phyloP scores from a whole-genome alignment of 2,329 filamentous ascomycete species.

The Fusarium domesticum region DNA sequence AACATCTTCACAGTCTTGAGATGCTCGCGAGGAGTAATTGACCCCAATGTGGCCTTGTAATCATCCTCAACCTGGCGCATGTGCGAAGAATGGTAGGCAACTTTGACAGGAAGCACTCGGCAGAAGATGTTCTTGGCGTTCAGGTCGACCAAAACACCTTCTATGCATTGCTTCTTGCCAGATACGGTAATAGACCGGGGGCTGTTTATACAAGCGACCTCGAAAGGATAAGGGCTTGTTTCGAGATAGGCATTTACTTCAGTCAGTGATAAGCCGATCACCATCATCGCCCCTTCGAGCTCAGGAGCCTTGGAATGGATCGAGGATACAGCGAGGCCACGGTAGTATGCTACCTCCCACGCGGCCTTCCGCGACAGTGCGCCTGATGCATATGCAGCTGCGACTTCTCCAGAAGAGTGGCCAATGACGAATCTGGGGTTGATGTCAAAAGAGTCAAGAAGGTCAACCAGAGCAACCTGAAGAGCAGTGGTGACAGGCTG shows the following conservation, averaged over 20 bases:
- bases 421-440: constrained; percentile 38
- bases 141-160: constrained; percentile 33
- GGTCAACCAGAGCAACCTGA: constrained; percentile 42
- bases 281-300: constrained; percentile 42
- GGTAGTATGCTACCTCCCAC: constrained; percentile 42
- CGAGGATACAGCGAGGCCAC: constrained; percentile 36
- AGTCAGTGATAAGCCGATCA: constrained; percentile 34
- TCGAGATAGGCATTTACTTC: constrained; percentile 31
- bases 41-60: constrained; percentile 33
- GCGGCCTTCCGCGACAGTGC: constrained; percentile 37
- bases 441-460: constrained; percentile 36
- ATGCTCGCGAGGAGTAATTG: constrained; percentile 18
- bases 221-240: constrained; percentile 19
- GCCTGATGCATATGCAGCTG: constrained; percentile 42
- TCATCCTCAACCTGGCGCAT: constrained; percentile 39
- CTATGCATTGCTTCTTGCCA: constrained; percentile 35
- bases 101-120: constrained; percentile 36
- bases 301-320: constrained; percentile 28
- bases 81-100: constrained; percentile 46
- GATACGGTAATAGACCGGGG: constrained; percentile 44
- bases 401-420: constrained; percentile 48
- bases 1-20: constrained; percentile 34
- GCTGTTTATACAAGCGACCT: constrained; percentile 46
- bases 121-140: constrained; percentile 32
- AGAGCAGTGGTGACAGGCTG: constrained; percentile 43